These are phyloP conservation scores for Vitis hybrid DNA, from an alignment of 177 flowering plant species.

Conservation along the genomic window DNA sequence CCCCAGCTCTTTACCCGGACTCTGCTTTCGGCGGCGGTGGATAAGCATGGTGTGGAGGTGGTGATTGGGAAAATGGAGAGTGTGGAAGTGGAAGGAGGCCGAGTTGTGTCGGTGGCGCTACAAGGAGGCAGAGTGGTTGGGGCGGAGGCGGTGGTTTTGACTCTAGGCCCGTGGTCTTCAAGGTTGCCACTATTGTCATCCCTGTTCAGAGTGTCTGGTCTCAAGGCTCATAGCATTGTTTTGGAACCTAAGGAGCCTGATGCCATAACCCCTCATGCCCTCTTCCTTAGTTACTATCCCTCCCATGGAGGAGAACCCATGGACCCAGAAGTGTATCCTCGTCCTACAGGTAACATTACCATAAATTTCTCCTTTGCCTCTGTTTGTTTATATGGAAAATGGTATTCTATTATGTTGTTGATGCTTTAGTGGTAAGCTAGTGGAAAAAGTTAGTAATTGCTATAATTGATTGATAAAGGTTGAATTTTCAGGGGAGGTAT, in stretches of 20 bases:
- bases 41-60: constrained; percentile 57
- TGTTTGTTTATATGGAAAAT: neutral
- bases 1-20: constrained; percentile 73
- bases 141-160: constrained; percentile 75
- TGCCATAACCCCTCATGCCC: constrained; percentile 78
- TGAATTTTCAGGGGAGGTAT: constrained; percentile 72
- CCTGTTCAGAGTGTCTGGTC: constrained; percentile 63
- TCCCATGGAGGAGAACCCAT: constrained; percentile 53
- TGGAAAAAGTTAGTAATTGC: too few species aligned
- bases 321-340: constrained; percentile 94
- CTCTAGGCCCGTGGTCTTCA: constrained; percentile 88
- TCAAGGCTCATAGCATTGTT: constrained; percentile 86
- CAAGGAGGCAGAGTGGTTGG: constrained; percentile 50
- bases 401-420: neutral
- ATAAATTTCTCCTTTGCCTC: neutral
- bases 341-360: constrained; percentile 64
- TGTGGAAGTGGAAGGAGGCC: constrained; percentile 49
- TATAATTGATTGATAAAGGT: neutral
- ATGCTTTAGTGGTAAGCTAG: neutral
- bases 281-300: constrained; percentile 60
- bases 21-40: constrained; percentile 52
- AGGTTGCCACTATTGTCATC: constrained; percentile 52
- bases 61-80: constrained; percentile 72
- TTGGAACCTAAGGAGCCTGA: constrained; percentile 63
- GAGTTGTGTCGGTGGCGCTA: constrained; percentile 48